These are phyloP conservation scores for Daldinia sp. DNA, from an alignment of 2,329 filamentous ascomycete species.

Conservation along the genomic window DNA sequence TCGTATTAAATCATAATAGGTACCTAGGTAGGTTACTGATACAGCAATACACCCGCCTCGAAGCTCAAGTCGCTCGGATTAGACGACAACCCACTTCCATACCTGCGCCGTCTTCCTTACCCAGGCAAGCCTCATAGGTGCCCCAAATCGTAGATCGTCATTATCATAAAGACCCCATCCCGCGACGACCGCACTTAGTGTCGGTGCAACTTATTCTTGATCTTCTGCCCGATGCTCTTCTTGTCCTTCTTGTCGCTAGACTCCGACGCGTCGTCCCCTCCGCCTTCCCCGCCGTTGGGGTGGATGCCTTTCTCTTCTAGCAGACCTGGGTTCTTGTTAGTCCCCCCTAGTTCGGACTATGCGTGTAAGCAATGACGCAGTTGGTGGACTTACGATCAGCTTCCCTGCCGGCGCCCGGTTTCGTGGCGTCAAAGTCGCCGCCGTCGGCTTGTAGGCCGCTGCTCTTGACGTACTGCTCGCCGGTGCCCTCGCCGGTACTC, in stretches of 20 bases:
- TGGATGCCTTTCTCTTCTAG: constrained; percentile 62
- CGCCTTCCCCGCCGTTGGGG: constrained; percentile 31
- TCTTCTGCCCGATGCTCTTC: constrained; percentile 64
- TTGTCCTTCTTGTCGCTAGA: constrained; percentile 45
- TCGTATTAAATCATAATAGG: neutral
- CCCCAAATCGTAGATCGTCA: constrained; percentile 9
- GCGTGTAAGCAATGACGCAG: neutral
- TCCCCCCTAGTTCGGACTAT: neutral
- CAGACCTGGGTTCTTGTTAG: constrained; percentile 53
- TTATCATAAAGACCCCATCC: constrained; percentile 2
- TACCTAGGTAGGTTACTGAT: neutral
- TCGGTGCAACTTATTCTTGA: constrained; percentile 73
- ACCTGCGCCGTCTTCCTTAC: too few relatives aligned
- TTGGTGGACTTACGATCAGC: constrained; percentile 66
- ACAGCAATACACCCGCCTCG: neutral
- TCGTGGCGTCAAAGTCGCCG: constrained; percentile 71
- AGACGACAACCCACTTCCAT: neutral
- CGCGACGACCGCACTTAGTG: constrained; percentile 43
- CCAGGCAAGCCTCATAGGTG: neutral
- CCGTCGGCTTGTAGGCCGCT: constrained; percentile 69
- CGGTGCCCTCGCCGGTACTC: constrained; percentile 57
- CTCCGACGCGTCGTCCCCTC: constrained; percentile 26
- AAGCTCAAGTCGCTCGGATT: neutral
- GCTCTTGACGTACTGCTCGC: constrained; percentile 65
- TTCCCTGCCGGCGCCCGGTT: constrained; percentile 70